A percentile compares a stretch with the other conserved stretches of the same genome.
phyloP scores from a whole-genome alignment of 371 early-diverging fungal genomes.

The Thermomucor indicae-seudaticae region DNA sequence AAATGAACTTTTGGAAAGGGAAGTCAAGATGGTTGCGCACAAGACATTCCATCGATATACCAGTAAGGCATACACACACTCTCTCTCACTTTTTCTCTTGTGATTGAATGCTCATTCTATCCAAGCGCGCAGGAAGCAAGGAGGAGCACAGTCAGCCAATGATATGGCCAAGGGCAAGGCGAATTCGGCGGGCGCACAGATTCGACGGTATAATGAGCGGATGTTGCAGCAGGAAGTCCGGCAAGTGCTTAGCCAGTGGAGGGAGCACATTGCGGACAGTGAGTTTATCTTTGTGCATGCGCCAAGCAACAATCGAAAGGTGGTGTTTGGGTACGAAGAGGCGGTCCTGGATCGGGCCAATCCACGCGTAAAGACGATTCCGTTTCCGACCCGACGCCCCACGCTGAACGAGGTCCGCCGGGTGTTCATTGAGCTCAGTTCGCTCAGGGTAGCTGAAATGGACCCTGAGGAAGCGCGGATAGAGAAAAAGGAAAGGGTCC shows the following conservation, averaged over 20 bases:
- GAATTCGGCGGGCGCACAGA: conserved; percentile 86
- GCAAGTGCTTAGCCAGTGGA: conserved; percentile 68
- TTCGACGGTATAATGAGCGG: conserved; percentile 87
- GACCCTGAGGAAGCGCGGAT: conserved; percentile 34
- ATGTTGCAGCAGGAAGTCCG: conserved; percentile 76
- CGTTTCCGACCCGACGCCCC: conserved; percentile 78
- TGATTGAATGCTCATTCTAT: neutral
- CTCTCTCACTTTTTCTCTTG: neutral
- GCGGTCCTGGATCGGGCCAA: conserved; percentile 52
- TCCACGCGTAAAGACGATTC: conserved; percentile 61
- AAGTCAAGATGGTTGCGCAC: conserved; percentile 55
- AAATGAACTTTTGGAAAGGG: conserved; percentile 16
- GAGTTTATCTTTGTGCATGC: conserved; percentile 69
- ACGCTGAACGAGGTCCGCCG: conserved; percentile 60
- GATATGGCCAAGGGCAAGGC: conserved; percentile 83
- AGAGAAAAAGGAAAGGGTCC: conserved; percentile 27
- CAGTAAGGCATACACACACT: conserved; percentile 44
- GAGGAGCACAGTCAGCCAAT: conserved; percentile 83
- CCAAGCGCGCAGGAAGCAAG: conserved; percentile 87
- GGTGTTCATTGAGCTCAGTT: conserved; percentile 43
- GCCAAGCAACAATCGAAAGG: conserved; percentile 56
- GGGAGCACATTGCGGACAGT: conserved; percentile 42
- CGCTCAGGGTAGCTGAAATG: conserved; percentile 47
- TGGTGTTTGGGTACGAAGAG: conserved; percentile 61
- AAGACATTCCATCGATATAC: conserved; percentile 95